Base-by-base conservation (phyloP, 2,329 filamentous ascomycete genomes). In the Fusarium citri region DNA sequence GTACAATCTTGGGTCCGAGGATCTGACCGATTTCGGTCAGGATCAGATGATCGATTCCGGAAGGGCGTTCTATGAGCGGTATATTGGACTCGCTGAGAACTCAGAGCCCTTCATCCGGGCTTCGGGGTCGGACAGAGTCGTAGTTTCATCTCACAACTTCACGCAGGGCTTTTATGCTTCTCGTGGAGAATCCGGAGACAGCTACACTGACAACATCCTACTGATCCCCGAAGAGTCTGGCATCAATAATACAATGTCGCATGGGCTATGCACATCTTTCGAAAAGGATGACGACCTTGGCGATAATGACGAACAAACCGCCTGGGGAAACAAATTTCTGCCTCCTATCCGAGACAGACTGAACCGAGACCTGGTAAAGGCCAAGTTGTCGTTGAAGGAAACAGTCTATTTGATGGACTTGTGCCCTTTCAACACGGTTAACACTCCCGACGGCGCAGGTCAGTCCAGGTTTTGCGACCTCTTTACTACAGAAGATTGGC, bases 381-480 rank as follows among this genome's bases (percentile, higher is more conserved):
- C 87, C 8, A 88, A 91, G 65, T 78, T 97, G 43, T 87, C 86
- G 5, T 76, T 84, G 15, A 75, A 82, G 2, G 89, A 95, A 34
- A 88, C 89, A 1, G 83, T 94, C 59, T 87, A 86, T 60, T 78
- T 98, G 34, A 97, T 98, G 94, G 94, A 97, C 74, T 84, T 97
- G 64, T 98, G 94, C 75, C 91, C 94, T 0, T 97, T 94, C 80
- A 87, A 91, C 72, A 95, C 93, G 0, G 89, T 97, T n/a, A 89
- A 91, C 11, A 83, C 87, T 8, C 76, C 80, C 0, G 80, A 85
- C 5, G 86, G 82, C 7, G 68, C 62, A 2, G 72, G 68, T 2
- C 78, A 91, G 12, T 94, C 93, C 0, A 82, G 84, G 0, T 97
- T 97, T 80, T 98, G 94, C 79, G 77, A 78, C 16, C 83, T 97